These are phyloP conservation scores for Boletus rubroflammeus DNA, from an alignment of 768 basidiomycete species.

Conservation along the genomic window DNA sequence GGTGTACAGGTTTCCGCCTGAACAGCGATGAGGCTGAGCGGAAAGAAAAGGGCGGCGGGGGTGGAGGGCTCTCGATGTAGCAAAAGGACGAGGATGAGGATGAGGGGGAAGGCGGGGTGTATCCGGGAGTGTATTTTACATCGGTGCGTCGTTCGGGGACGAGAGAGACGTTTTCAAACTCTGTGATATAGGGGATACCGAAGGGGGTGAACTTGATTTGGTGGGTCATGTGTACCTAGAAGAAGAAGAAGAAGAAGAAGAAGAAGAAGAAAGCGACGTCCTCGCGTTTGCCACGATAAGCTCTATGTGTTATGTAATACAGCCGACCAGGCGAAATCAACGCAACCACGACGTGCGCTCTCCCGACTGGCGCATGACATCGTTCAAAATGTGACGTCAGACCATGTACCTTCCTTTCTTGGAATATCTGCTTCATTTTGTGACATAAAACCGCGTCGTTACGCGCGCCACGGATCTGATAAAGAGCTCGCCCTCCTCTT, in stretches of 20 bases:
- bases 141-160: neutral
- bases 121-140: too few species aligned
- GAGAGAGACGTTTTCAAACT: conserved; percentile 29
- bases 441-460: conserved; percentile 11
- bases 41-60: conserved; percentile 15
- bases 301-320: conserved; percentile 4
- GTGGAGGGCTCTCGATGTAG: conserved; percentile 22
- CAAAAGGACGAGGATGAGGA: conserved; percentile 28
- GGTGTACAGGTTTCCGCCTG: conserved; percentile 16
- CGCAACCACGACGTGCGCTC: neutral
- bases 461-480: conserved; percentile 5
- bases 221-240: conserved; percentile 13
- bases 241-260: too few species aligned
- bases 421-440: conserved; percentile 13
- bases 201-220: conserved; percentile 30
- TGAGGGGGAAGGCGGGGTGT: conserved; percentile 2
- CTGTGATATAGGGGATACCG: conserved; percentile 28
- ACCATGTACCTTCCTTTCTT: conserved; percentile 27
- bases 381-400: too few species aligned
- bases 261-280: neutral
- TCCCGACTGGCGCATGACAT: neutral
- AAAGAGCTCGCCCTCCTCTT: neutral
- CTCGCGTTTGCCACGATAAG: conserved; percentile 14
- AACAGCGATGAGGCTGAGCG: conserved; percentile 24
- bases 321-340: neutral